phyloP scores from a whole-genome alignment of 1,284 basidiomycete genomes.

The Cutaneotrichosporon mucoides region DNA sequence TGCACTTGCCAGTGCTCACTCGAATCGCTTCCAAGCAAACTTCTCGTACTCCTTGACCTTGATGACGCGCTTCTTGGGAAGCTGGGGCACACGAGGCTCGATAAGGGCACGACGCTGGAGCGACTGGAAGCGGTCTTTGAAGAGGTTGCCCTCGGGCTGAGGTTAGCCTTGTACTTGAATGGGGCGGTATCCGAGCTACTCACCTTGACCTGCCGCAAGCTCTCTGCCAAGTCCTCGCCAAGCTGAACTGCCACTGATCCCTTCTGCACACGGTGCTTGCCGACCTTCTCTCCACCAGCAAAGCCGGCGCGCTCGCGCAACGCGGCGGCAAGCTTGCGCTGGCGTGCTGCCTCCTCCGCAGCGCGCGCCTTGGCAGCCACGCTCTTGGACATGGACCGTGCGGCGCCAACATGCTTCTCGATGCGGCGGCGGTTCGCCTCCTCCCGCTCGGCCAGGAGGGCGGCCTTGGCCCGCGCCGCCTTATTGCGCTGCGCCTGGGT shows the following conservation, averaged over 20 bases:
- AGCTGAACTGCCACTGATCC: slow-evolving; percentile 76
- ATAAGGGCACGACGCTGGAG: slow-evolving; percentile 51
- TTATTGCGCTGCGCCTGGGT: slow-evolving; percentile 53
- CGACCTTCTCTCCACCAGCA: slow-evolving; percentile 60
- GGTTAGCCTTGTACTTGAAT: too few relatives aligned
- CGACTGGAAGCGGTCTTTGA: slow-evolving; percentile 75
- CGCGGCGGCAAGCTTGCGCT: slow-evolving; percentile 53
- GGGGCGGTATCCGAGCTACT: slow-evolving; percentile 20
- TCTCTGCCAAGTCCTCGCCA: slow-evolving; percentile 86
- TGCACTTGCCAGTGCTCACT: slow-evolving; percentile 15
- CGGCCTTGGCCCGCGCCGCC: slow-evolving; percentile 27
- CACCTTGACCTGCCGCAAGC: slow-evolving; percentile 76
- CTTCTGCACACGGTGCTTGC: slow-evolving; percentile 70
- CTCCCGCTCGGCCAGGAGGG: slow-evolving; percentile 22
- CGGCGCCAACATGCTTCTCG: slow-evolving; percentile 27
- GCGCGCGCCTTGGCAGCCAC: slow-evolving; percentile 25
- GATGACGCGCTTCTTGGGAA: slow-evolving; percentile 62
- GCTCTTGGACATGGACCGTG: slow-evolving; percentile 28
- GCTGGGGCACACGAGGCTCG: slow-evolving; percentile 56
- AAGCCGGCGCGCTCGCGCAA: slow-evolving; percentile 57
- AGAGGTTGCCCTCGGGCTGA: slow-evolving; percentile 88
- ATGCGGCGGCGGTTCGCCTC: slow-evolving; percentile 26
- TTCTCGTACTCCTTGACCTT: slow-evolving; percentile 78
- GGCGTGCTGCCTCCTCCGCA: slow-evolving; percentile 26
- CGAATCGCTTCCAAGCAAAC: slow-evolving; percentile 80